Base-by-base conservation (phyloP, 2,329 filamentous ascomycete genomes). In the Coleophoma crateriformis region DNA sequence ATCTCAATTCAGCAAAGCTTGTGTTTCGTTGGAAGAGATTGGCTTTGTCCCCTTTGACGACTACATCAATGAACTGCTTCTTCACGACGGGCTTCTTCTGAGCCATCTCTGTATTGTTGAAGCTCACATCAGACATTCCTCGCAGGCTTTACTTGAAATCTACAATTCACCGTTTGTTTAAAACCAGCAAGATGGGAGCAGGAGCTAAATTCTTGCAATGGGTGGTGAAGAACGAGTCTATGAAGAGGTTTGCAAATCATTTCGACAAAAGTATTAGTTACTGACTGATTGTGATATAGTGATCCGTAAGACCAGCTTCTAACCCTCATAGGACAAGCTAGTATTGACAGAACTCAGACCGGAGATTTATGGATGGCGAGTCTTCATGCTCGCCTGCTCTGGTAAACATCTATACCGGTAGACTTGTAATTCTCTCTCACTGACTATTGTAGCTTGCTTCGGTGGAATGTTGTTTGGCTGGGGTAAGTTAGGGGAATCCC, bases 311-410 rank as follows among this genome's bases (percentile, higher is more conserved):
- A 51, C 61, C 62, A 35, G 61, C 62, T 50, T 58, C 54, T 55
- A 54, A 38, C 19, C 7, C 4, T 15, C 3, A 27, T 14, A 50
- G 57, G 22, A 59, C 38, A 35, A 15, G 12, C 33, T 58, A 78
- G 3, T 33, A 11, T 22, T 15, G 4, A 27, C 8, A 33, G 19
- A 33, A 14, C 4, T 44, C 17, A 44, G 41, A 12, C 72, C 75
- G 17, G 78, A 85, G 63, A 82, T 87, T 51, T 87, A 87, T 67
- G 82, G 82, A 61, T 87, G 83, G 83, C 77, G 83, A 49, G 81
- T 75, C 75, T 50, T 71, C 86, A 56, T 82, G 81, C 45, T 81
- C 74, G 61, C 82, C 81, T 51, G 54, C 76, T 54, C 49, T 35
- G 56, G 56, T 58, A 56, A 46, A 51, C 38, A 40, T 22, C 13